These are phyloP conservation scores for Pyrenochaeta sp. DNA, from an alignment of 2,329 filamentous ascomycete genomes.

Conservation along the genomic window DNA sequence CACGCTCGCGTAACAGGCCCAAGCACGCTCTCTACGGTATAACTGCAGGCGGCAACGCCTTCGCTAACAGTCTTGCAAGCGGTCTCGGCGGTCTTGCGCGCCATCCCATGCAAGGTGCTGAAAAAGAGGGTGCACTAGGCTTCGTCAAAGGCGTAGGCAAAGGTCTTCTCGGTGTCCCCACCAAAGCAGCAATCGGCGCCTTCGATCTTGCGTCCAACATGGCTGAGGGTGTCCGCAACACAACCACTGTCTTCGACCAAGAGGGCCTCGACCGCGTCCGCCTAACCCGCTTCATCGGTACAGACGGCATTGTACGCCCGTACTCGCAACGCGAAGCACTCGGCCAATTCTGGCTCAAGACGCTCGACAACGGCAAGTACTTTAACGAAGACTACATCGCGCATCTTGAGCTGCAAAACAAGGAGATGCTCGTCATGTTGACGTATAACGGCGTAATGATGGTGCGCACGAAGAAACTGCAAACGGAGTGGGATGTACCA, in stretches of 20 bases:
- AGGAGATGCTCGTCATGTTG: conserved; percentile 81
- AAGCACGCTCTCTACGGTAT: conserved; percentile 98
- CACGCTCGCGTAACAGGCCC: conserved; percentile 87
- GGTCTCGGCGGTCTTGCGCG: conserved; percentile 92
- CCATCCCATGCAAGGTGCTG: conserved; percentile 93
- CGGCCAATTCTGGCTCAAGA: conserved; percentile 98
- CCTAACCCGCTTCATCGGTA: conserved; percentile 89
- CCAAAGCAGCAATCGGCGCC: conserved; percentile 95
- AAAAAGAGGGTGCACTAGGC: conserved; percentile 90
- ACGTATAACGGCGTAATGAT: conserved; percentile 79
- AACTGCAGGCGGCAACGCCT: conserved; percentile 92
- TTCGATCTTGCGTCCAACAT: conserved; percentile 97
- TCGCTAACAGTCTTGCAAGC: conserved; percentile 90
- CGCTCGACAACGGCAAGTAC: conserved; percentile 95
- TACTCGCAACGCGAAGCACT: conserved; percentile 95
- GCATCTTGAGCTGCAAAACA: conserved; percentile 87
- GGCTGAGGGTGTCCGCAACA: conserved; percentile 97
- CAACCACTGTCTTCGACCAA: conserved; percentile 96
- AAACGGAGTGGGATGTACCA: conserved; percentile 94
- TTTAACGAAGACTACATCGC: conserved; percentile 98
- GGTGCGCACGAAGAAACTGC: conserved; percentile 83
- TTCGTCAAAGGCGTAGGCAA: conserved; percentile 99
- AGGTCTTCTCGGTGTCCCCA: conserved; percentile 90
- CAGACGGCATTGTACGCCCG: conserved; percentile 91
- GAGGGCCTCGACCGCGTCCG: conserved; percentile 93